Percentiles rank a stretch among this genome's conserved stretches.
Evolutionary conservation across 2,329 filamentous ascomycete species (phyloP).

Genomic region (Whalleya microplaca): DNA sequence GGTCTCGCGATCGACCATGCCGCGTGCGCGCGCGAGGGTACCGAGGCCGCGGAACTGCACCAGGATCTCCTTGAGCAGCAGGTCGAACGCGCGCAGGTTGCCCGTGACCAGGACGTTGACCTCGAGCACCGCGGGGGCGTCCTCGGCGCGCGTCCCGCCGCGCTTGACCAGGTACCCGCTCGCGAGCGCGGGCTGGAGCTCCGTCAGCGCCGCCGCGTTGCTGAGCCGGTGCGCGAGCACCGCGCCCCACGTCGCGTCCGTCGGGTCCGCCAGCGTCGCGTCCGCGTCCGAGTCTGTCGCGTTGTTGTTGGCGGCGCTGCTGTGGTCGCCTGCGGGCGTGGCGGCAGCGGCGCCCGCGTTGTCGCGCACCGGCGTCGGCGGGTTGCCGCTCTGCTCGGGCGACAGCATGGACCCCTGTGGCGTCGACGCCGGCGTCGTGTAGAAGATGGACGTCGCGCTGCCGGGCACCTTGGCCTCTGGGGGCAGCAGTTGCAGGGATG

Average conservation of each 20-base stretch:
- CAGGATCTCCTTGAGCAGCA: slow-evolving; percentile 71
- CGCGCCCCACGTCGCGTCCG: slow-evolving; percentile 77
- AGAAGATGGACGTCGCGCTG: slow-evolving; percentile 49
- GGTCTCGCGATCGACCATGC: slow-evolving; percentile 59
- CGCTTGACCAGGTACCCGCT: slow-evolving; percentile 71
- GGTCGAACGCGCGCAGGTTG: slow-evolving; percentile 60
- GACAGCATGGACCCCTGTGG: slow-evolving; percentile 64
- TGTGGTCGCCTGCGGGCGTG: slow-evolving; percentile 49
- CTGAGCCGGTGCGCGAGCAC: slow-evolving; percentile 69
- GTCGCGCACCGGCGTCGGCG: slow-evolving; percentile 51
- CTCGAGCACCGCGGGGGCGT: slow-evolving; percentile 64
- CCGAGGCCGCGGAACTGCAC: slow-evolving; percentile 70
- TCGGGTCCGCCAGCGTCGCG: slow-evolving; percentile 70
- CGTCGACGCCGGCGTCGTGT: slow-evolving; percentile 70
- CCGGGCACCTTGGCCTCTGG: slow-evolving; percentile 54
- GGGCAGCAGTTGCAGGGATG: slow-evolving; percentile 66
- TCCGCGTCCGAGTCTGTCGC: slow-evolving; percentile 62
- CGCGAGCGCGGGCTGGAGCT: slow-evolving; percentile 60
- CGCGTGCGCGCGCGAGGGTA: slow-evolving; percentile 69
- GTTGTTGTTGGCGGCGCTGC: slow-evolving; percentile 45
- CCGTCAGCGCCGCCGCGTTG: slow-evolving; percentile 59
- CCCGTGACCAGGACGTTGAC: slow-evolving; percentile 64
- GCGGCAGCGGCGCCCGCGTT: slow-evolving; percentile 43
- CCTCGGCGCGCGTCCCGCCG: slow-evolving; percentile 57
- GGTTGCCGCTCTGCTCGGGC: slow-evolving; percentile 60